Conservation (phyloP, 345 rosid genomes). For the Reutealis trisperma region DNA sequence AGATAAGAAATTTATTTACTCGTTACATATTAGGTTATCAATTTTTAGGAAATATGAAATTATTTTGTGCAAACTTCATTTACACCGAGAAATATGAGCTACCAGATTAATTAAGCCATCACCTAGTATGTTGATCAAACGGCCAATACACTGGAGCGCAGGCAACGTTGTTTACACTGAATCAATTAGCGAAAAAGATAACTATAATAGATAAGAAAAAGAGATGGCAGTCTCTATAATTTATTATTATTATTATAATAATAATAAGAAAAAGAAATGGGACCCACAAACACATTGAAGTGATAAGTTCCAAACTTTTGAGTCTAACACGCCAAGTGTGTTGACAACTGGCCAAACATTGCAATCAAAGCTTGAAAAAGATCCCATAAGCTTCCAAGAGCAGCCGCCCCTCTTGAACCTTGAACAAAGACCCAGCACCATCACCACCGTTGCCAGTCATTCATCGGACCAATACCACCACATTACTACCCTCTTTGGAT, state of each 20-base stretch:
- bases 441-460: not conserved
- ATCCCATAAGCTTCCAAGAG: not conserved
- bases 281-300: conserved; percentile 18
- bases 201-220: no score
- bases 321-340: conserved; percentile 24
- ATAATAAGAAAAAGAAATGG: not conserved
- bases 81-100: no score
- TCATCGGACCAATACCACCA: not conserved
- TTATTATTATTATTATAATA: not conserved
- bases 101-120: no score
- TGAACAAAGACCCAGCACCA: not conserved
- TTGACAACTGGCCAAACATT: conserved; percentile 7
- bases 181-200: no score
- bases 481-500: not conserved
- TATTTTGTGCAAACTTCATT: no score
- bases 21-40: no score
- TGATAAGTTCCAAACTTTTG: conserved; percentile 37
- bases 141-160: no score
- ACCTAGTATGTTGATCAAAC: no score
- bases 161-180: no score
- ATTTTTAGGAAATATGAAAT: no score
- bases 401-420: conserved; percentile 12
- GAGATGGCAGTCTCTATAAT: no score
- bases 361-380: not conserved
- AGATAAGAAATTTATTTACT: no score